Conservation (phyloP, 495 filamentous ascomycete genomes). For the Aspergillus incahuasiensis region DNA sequence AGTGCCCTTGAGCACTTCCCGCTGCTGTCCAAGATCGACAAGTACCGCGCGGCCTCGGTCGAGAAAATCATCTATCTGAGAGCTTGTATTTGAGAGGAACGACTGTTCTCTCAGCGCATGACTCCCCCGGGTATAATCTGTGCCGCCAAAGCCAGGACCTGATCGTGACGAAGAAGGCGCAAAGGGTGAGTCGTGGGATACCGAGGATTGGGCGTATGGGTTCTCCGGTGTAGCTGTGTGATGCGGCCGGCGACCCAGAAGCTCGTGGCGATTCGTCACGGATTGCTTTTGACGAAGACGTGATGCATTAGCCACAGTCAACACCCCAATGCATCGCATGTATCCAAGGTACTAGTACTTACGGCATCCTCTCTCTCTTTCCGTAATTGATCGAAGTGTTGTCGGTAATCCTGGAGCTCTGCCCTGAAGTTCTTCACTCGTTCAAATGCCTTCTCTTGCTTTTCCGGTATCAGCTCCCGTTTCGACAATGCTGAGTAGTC, state of each 20-base stretch:
- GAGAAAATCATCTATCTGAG: constrained; percentile 86
- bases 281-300: constrained; percentile 48
- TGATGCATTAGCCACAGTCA: background rate
- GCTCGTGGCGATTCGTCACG: constrained; percentile 70
- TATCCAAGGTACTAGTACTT: constrained; percentile 19
- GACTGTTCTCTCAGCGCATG: constrained; percentile 88
- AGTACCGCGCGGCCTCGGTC: constrained; percentile 87
- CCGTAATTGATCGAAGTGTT: constrained; percentile 72
- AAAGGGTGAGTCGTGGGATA: constrained; percentile 38
- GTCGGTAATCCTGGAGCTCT: constrained; percentile 74
- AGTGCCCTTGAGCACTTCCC: constrained; percentile 91
- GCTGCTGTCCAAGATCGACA: constrained; percentile 81
- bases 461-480: constrained; percentile 78
- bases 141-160: constrained; percentile 50
- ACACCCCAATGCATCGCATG: too few relatives aligned
- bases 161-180: constrained; percentile 35
- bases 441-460: constrained; percentile 86
- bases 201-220: constrained; percentile 70
- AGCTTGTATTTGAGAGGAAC: constrained; percentile 75
- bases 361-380: constrained; percentile 68
- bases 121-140: constrained; percentile 63
- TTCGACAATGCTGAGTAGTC: constrained; percentile 84
- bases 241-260: constrained; percentile 87
- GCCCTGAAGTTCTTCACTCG: constrained; percentile 78
- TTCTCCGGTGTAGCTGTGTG: constrained; percentile 88